A percentile compares a stretch with the other conserved stretches of the same genome.
These are phyloP conservation scores for Monosporozyma siamensis DNA, from an alignment of 805 yeast species.

Conservation along the genomic window DNA sequence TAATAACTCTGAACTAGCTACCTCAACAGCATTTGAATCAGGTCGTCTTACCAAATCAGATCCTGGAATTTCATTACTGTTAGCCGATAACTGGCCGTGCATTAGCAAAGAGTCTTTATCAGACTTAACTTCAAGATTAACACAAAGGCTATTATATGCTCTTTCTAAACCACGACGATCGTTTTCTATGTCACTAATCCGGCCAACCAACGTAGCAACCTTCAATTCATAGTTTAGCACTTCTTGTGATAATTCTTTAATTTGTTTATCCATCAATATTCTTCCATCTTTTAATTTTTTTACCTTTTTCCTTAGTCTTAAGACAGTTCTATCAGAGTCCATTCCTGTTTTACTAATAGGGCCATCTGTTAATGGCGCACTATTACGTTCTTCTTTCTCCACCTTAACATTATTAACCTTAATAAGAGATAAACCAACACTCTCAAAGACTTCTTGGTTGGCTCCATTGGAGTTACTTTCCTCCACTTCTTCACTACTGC, in stretches of 20 bases:
- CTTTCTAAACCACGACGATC: background rate
- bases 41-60: too few relatives aligned
- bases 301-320: background rate
- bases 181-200: slow-evolving; percentile 4
- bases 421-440: too few relatives aligned
- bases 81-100: too few relatives aligned
- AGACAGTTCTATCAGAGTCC: background rate
- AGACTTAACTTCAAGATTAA: background rate
- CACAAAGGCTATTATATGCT: slow-evolving; percentile 3
- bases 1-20: background rate
- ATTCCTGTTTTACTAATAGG: background rate
- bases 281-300: background rate
- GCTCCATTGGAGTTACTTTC: too few relatives aligned
- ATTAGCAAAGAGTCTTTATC: too few relatives aligned
- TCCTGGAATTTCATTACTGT: too few relatives aligned
- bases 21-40: background rate
- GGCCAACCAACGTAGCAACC: slow-evolving; percentile 14
- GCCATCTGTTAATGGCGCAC: too few relatives aligned
- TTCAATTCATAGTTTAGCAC: slow-evolving; percentile 17
- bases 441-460: too few relatives aligned
- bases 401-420: too few relatives aligned
- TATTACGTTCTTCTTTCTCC: too few relatives aligned
- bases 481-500: too few relatives aligned
- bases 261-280: background rate
- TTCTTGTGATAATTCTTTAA: slow-evolving; percentile 10